phyloP scores from a whole-genome alignment of 2,329 filamentous ascomycete genomes.

The Chaetomiaceae sp. region DNA sequence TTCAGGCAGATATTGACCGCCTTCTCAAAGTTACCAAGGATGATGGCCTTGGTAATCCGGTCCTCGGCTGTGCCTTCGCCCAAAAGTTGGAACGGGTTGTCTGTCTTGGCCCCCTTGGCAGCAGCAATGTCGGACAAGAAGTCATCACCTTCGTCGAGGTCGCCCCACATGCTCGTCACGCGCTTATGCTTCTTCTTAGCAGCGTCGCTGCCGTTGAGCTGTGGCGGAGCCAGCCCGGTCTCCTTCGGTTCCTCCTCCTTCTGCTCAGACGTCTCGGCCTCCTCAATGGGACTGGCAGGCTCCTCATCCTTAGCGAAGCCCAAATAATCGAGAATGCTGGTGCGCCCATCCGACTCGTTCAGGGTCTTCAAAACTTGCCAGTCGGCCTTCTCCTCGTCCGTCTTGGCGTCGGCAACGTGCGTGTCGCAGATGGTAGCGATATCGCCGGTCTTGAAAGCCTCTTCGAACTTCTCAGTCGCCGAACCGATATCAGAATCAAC shows the following conservation, averaged over 20 bases:
- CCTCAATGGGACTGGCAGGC: constrained; percentile 28
- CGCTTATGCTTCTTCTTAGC: constrained; percentile 57
- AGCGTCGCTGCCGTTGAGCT: constrained; percentile 41
- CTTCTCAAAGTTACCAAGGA: constrained; percentile 85
- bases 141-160: constrained; percentile 69
- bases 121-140: constrained; percentile 82
- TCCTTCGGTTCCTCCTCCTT: constrained; percentile 22
- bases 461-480: constrained; percentile 82
- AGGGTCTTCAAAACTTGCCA: constrained; percentile 93
- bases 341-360: constrained; percentile 77
- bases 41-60: constrained; percentile 78
- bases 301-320: constrained; percentile 65
- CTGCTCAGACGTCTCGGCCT: constrained; percentile 14
- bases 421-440: constrained; percentile 73
- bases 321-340: constrained; percentile 80
- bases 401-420: constrained; percentile 68
- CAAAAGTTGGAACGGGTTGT: constrained; percentile 89
- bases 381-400: constrained; percentile 89
- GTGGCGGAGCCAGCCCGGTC: constrained; percentile 28
- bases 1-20: constrained; percentile 84
- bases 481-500: constrained; percentile 81
- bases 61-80: constrained; percentile 77
- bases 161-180: constrained; percentile 74
- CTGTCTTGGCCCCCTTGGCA: constrained; percentile 86
- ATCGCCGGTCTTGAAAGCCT: constrained; percentile 71